phyloP scores from a whole-genome alignment of 176 grass and related monocot genomes.

The Guadua angustifolia region DNA sequence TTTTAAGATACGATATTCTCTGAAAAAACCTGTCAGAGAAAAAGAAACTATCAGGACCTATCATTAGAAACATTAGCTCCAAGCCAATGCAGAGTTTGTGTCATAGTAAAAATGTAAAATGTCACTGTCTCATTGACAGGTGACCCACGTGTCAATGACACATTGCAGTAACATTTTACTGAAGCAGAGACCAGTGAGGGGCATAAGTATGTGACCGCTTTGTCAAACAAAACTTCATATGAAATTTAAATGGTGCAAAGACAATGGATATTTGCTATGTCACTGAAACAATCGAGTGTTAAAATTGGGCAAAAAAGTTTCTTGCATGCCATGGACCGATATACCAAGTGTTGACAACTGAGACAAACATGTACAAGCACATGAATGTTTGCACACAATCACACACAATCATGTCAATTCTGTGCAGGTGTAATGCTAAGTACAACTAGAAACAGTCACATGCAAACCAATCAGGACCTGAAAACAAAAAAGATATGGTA shows the following conservation, averaged over 20 bases:
- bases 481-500: not conserved
- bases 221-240: not conserved
- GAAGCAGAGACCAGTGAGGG: not conserved
- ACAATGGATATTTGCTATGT: not conserved
- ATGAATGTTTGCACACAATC: conserved; percentile 28
- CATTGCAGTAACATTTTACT: not conserved
- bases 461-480: conserved; percentile 32
- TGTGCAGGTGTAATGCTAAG: not conserved
- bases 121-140: not conserved
- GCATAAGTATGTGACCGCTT: not conserved
- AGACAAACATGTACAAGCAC: conserved; percentile 17
- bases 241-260: not conserved
- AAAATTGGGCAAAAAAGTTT: not conserved
- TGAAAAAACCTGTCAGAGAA: not conserved
- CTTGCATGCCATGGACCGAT: conserved; percentile 8
- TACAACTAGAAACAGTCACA: not conserved
- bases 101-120: not conserved
- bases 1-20: not conserved
- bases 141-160: not conserved
- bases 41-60: not conserved
- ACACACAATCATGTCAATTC: not conserved
- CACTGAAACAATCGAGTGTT: not conserved
- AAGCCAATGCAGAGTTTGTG: not conserved
- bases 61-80: not conserved
- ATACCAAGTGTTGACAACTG: not conserved